Base-by-base conservation (phyloP, 75 land plant genomes). In the Azolla pinnata region DNA sequence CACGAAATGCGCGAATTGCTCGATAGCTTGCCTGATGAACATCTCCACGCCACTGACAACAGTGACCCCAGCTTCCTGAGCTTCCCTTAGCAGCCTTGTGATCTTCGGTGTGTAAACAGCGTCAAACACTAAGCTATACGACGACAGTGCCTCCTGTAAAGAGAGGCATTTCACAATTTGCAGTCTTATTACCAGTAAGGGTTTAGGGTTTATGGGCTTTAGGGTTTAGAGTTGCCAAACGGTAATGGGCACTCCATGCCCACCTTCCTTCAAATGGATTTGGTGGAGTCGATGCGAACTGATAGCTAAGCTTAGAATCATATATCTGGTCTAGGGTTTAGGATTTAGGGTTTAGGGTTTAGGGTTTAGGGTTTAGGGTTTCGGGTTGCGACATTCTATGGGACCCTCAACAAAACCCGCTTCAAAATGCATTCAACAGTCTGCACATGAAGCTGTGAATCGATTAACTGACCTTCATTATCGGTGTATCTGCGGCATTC, bases 1-100 rank as follows among this genome's bases (percentile, higher is more conserved):
- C 3, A 95, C 83, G 74, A 88, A 92, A 52, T 75, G 66, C 47
- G 85, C 85, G 61, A 77, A 92, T 50, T 92, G 97, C n/a, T 78
- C 86, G 62, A 78, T 80, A 17, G 97, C 97, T 54, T 92, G 97
- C 21, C 95, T 68, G 12, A 83, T 76, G 71, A 92, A 92, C 97
- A 88, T 92, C 68, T 92, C 96, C 62, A 82, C 1, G 44, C 97
- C 97, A 50, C 87, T 70, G 20, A 88, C 96, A 30, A 60, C 67
- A 29, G 53, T 62, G 2, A 79, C 86, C 44, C 97, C 97, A 27
- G 54, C 45, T 50, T 83, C 86, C 62, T 66, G 57, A 32, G 95
- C 88, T 69, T 88, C 96, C 54, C 63, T 50, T 61, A 92, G 33
- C 10, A 92, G 82, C 67, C 74, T 71, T 29, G 97, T 92, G 28